Evolutionary conservation across 2,329 filamentous ascomycete genomes (phyloP), one percentile per base, ranked within the genome.

Genomic region (Xylariaceae sp.): DNA sequence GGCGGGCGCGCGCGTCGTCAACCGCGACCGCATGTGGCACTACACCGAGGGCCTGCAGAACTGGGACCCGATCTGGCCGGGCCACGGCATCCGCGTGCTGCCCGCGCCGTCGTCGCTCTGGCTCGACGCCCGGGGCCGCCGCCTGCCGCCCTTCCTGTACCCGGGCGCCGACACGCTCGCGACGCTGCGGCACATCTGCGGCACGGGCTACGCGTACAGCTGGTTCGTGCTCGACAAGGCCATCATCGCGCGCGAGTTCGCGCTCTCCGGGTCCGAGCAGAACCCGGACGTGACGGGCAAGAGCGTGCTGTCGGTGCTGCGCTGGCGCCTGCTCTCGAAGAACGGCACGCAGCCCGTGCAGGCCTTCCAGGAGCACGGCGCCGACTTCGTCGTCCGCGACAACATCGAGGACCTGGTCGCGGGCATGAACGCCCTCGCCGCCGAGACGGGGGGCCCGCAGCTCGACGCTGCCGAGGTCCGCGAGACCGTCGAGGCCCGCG

Each of bases 21-120:
- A 80, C 54, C 64, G 68, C 31, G 75, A 79, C 46, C 60, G 75
- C 27, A 78, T 79, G 75, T 80, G 75, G 75, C 75, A 79, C 51
- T 80, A 80, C 49, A 78, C 73, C 9, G 75, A 80, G 45, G 75
- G 75, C 0, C 51, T 80, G 9, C 60, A 65, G 33, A 78, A 80
- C 50, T 79, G 75, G 75, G 56, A 77, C 35, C 62, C 73, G 4
- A 77, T 79, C 51, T 79, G 75, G 75, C 74, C 73, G 0, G 39
- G 46, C 11, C 75, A 79, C 45, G 75, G 75, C 14, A 79, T 79
- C 41, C 70, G 75, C 21, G 64, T 79, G 3, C 57, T 79, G 11
- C 72, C 75, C 0, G 75, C 68, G 0, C 75, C 75, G 0, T 77
- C 73, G 0, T 75, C 73, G 3, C 66, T 79, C 4, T 79, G 75